A percentile compares a stretch with the other conserved stretches of the same genome.
phyloP scores from a whole-genome alignment of 345 rosid species.

The Ailanthus altissimus region DNA sequence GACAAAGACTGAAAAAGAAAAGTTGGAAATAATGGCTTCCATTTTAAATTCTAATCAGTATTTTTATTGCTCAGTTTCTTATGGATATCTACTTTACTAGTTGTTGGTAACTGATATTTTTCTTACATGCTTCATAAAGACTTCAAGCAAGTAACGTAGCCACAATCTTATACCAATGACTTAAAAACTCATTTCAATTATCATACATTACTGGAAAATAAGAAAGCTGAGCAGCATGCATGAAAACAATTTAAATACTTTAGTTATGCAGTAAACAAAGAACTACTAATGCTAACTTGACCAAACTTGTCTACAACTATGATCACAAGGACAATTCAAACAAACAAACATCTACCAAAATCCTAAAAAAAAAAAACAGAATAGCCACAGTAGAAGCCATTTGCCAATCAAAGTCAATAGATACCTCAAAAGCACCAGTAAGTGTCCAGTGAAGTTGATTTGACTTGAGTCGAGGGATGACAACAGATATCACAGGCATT shows the following conservation, averaged over 20 bases:
- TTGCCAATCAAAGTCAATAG: conserved; percentile 9
- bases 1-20: neutral
- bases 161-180: neutral
- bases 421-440: conserved; percentile 71
- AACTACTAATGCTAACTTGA: neutral
- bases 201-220: neutral
- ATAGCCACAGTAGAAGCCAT: neutral
- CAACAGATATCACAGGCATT: conserved; percentile 83
- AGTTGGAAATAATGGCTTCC: neutral
- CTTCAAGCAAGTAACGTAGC: neutral
- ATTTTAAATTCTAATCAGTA: neutral
- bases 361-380: neutral
- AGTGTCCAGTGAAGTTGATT: conserved; percentile 73
- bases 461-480: conserved; percentile 70
- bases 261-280: neutral
- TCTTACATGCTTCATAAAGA: neutral
- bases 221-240: neutral
- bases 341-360: neutral
- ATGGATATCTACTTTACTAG: neutral
- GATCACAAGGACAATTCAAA: neutral
- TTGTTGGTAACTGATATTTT: neutral
- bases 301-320: neutral
- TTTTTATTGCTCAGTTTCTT: neutral
- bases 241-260: neutral
- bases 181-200: neutral